Evolutionary conservation across 768 basidiomycete genomes (phyloP).

Genomic region (Ramaria sp.): DNA sequence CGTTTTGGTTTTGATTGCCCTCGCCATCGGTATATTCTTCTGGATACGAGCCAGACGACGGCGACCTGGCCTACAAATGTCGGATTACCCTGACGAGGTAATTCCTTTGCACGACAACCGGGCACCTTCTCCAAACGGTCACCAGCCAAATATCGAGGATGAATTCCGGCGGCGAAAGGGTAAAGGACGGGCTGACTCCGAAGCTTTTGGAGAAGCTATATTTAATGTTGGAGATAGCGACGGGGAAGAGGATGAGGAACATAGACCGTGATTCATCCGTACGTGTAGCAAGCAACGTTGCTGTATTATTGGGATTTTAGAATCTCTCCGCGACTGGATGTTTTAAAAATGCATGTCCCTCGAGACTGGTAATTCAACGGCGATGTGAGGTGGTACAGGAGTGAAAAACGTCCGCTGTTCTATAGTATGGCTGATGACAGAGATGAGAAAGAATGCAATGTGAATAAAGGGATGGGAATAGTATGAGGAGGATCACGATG

Average conservation of each 20-base stretch:
- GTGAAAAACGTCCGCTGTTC: not conserved
- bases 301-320: not conserved
- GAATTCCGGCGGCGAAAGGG: conserved; percentile 20
- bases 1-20: conserved; percentile 65
- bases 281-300: not conserved
- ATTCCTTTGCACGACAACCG: conserved; percentile 41
- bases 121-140: conserved; percentile 17
- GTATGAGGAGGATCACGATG: not conserved
- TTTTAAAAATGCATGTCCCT: not conserved
- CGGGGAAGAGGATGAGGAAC: conserved; percentile 31
- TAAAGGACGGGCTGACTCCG: conserved; percentile 22
- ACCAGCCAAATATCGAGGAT: conserved; percentile 15
- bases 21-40: conserved; percentile 61
- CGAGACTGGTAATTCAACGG: not conserved
- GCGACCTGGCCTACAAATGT: conserved; percentile 28
- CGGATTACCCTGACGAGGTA: conserved; percentile 43
- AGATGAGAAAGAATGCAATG: not conserved
- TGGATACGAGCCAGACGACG: conserved; percentile 59
- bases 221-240: conserved; percentile 39
- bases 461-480: not conserved
- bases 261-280: not conserved
- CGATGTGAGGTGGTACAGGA: not conserved
- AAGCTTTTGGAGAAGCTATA: conserved; percentile 23
- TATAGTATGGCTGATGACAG: not conserved
- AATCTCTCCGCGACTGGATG: not conserved